phyloP scores from a whole-genome alignment of 2,329 filamentous ascomycete species.

The Bipolaris cookei region DNA sequence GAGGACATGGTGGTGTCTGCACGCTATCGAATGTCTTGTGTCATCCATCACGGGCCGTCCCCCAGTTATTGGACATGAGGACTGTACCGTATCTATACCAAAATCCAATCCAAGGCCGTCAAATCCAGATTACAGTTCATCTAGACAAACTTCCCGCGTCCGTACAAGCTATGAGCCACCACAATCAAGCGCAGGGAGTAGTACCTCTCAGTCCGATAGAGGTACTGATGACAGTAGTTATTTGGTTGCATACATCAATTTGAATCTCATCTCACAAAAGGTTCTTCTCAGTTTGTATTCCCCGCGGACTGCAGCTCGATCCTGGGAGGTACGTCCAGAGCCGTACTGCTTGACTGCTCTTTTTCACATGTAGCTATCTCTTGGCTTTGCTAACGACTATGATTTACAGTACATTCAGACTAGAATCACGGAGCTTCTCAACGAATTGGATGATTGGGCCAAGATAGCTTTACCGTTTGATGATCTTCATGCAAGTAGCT shows the following conservation, averaged over 20 bases:
- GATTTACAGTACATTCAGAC: constrained; percentile 34
- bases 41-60: constrained; percentile 50
- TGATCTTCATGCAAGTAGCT: constrained; percentile 20
- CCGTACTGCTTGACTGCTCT: no score
- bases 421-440: constrained; percentile 37
- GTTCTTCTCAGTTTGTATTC: constrained; percentile 46
- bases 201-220: not conserved
- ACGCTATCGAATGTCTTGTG: constrained; percentile 47
- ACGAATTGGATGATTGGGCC: constrained; percentile 45
- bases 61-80: constrained; percentile 40
- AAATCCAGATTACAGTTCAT: not conserved
- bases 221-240: constrained; percentile 10
- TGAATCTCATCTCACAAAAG: constrained; percentile 44
- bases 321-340: constrained; percentile 41
- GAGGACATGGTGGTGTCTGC: constrained; percentile 51
- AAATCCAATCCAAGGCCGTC: constrained; percentile 2
- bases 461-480: constrained; percentile 19
- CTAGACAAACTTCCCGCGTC: constrained; percentile 1
- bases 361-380: not conserved
- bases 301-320: constrained; percentile 37
- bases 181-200: not conserved
- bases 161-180: constrained; percentile 7
- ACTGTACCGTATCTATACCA: constrained; percentile 43
- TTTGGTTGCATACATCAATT: constrained; percentile 23
- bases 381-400: constrained; percentile 8